Evolutionary conservation across 495 filamentous ascomycete species (phyloP).

Genomic region (Penicillium angulare): DNA sequence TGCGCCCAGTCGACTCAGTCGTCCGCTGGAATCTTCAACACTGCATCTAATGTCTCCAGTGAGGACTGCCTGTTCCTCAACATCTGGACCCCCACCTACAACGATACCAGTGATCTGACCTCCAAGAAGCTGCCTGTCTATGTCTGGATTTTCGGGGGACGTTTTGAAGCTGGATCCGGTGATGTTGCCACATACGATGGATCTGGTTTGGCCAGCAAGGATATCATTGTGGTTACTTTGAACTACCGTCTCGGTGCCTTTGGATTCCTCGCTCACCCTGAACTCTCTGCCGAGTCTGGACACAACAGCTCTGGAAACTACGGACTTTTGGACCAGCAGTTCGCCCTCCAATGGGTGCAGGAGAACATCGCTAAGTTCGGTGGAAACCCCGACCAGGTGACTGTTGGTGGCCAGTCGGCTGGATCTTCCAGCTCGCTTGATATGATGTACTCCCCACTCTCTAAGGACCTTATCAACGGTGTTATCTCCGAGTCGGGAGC

Average conservation of each 20-base stretch:
- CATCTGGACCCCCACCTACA: conserved; percentile 3
- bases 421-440: conserved; percentile 43
- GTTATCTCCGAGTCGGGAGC: conserved; percentile 19
- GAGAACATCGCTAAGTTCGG: conserved; percentile 30
- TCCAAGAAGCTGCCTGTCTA: conserved; percentile 16
- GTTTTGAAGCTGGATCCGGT: conserved; percentile 28
- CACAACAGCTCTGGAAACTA: conserved; percentile 36
- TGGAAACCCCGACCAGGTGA: conserved; percentile 32
- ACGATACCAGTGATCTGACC: not conserved
- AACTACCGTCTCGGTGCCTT: not conserved
- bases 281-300: conserved; percentile 17
- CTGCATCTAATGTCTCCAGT: conserved; percentile 15
- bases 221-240: not conserved
- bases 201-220: not conserved
- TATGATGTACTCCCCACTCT: conserved; percentile 14
- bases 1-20: conserved; percentile 26
- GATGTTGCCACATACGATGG: not conserved
- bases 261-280: conserved; percentile 22
- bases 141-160: conserved; percentile 25
- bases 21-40: not conserved
- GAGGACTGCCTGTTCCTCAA: conserved; percentile 29
- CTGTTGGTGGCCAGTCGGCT: conserved; percentile 46
- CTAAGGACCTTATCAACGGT: conserved; percentile 5
- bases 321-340: conserved; percentile 40
- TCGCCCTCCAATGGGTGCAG: conserved; percentile 17